Base-by-base conservation (phyloP, 73 alveolate species). In the Uronychia binucleata region DNA sequence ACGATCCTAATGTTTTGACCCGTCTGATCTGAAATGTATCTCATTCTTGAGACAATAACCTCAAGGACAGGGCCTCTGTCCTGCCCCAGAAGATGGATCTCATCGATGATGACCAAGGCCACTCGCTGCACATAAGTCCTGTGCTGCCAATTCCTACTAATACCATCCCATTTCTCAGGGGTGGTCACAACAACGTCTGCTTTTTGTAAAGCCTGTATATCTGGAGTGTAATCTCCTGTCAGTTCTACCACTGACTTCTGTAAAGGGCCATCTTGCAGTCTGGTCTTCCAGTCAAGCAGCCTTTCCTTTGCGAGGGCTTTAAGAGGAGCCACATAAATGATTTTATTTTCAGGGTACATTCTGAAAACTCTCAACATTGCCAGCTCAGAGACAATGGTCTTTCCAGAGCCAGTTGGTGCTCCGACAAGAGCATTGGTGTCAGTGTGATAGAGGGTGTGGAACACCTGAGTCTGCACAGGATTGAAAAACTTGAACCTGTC, bases 81-180 rank as follows among this genome's bases (percentile, higher is more conserved):
- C 89, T 98, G 96, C n/a, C 99, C 99, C 58, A 99, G 98, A 79
- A 99, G 89, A 89, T 99, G 99, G 79, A 99, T 99, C 95, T 99
- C 99, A 94, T 99, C 99, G 57, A 99, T 97, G 83, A 99, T 94
- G 78, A 99, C 99, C 87, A 99, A 92, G 28, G 99, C 98, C 28
- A 98, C 99, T 88, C 95, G 88, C 88, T 96, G 93, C 76, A 98
- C 99, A 95, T 98, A 98, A 57, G 94, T 89, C 76, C 99, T 90
- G 82, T 97, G 99, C 91, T 97, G 98, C 99, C 99, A 98, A 81
- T 97, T 97, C 78, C 99, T 94, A 29, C 98, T 92, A 78, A 99
- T 98, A 90, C 99, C 99, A 88, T 99, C 99, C 99, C 99, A 99
- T 93, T 99, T 99, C 91, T 97, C 99, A 31, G 99, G 99, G 27